These are phyloP conservation scores for Russula emetica DNA, from an alignment of 768 basidiomycete species.

Conservation along the genomic window DNA sequence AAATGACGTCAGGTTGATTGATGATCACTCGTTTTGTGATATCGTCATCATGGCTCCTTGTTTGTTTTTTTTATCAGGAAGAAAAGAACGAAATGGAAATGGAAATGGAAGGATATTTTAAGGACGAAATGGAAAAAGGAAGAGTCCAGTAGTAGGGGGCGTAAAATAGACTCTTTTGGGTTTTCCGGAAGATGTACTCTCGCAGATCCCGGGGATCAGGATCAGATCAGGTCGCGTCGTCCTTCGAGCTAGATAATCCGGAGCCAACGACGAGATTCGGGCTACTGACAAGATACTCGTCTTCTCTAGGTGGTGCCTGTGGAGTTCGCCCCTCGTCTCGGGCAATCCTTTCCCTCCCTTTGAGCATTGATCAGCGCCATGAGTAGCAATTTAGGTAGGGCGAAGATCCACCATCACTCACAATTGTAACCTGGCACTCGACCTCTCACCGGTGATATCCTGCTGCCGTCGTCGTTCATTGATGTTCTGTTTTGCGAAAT, in stretches of 20 bases:
- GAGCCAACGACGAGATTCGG: constrained; percentile 1
- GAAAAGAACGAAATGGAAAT: background rate
- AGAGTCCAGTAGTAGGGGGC: too few relatives aligned
- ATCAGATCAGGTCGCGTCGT: constrained; percentile 3
- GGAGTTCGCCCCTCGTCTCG: constrained; percentile 5
- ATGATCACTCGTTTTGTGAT: background rate
- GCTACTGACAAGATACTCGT: background rate
- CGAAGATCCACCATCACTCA: constrained; percentile 16
- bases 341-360: constrained; percentile 21
- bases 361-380: background rate
- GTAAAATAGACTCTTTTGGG: background rate
- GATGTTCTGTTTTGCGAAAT: constrained; percentile 38
- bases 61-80: background rate
- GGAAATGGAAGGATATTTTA: too few relatives aligned
- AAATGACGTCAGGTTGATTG: background rate
- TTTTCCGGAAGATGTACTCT: too few relatives aligned
- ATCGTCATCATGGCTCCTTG: too few relatives aligned
- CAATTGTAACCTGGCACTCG: constrained; percentile 37
- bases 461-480: constrained; percentile 37
- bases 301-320: constrained; percentile 5
- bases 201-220: background rate
- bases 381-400: background rate
- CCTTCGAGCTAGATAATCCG: background rate
- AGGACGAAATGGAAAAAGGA: too few relatives aligned
- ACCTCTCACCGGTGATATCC: constrained; percentile 33